These are phyloP conservation scores for Nothophaeocryptopus gaeumannii DNA, from an alignment of 2,329 filamentous ascomycete genomes.

Conservation along the genomic window DNA sequence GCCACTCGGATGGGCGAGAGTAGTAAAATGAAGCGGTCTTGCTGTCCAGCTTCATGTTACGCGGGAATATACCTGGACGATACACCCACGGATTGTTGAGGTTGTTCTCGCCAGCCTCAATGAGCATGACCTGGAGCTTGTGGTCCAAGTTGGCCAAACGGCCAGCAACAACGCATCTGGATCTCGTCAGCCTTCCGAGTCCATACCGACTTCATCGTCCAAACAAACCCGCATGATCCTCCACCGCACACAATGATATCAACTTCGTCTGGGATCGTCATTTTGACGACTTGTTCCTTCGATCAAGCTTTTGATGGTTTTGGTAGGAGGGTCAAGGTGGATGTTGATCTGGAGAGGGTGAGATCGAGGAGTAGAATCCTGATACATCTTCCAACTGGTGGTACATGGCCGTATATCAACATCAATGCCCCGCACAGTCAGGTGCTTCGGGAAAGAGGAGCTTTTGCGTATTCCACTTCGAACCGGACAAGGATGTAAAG, in stretches of 20 bases:
- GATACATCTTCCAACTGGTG: slow-evolving; percentile 10
- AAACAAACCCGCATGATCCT: slow-evolving; percentile 61
- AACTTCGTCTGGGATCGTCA: slow-evolving; percentile 71
- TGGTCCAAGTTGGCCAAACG: slow-evolving; percentile 73
- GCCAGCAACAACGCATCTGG: slow-evolving; percentile 47
- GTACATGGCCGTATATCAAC: slow-evolving; percentile 25
- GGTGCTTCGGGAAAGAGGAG: slow-evolving; percentile 18
- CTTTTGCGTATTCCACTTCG: slow-evolving; percentile 14
- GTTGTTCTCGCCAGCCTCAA: slow-evolving; percentile 70
- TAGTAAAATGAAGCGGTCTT: slow-evolving; percentile 82
- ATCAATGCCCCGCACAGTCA: slow-evolving; percentile 22
- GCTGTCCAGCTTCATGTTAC: slow-evolving; percentile 74
- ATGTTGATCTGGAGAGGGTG: slow-evolving; percentile 5
- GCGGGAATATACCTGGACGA: slow-evolving; percentile 71
- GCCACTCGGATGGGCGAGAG: slow-evolving; percentile 69
- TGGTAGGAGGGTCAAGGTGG: neutral
- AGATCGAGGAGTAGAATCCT: slow-evolving; percentile 16
- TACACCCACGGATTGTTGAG: slow-evolving; percentile 77
- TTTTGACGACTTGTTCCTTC: slow-evolving; percentile 33
- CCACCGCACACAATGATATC: slow-evolving; percentile 78
- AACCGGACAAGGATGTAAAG: slow-evolving; percentile 18
- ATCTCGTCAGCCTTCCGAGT: slow-evolving; percentile 30
- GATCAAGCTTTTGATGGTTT: slow-evolving; percentile 6
- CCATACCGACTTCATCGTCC: slow-evolving; percentile 1
- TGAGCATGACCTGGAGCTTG: slow-evolving; percentile 67